Evolutionary conservation across 2,329 filamentous ascomycete genomes (phyloP), one percentile per base, ranked within the genome.

Genomic region (Bisporella sp.): DNA sequence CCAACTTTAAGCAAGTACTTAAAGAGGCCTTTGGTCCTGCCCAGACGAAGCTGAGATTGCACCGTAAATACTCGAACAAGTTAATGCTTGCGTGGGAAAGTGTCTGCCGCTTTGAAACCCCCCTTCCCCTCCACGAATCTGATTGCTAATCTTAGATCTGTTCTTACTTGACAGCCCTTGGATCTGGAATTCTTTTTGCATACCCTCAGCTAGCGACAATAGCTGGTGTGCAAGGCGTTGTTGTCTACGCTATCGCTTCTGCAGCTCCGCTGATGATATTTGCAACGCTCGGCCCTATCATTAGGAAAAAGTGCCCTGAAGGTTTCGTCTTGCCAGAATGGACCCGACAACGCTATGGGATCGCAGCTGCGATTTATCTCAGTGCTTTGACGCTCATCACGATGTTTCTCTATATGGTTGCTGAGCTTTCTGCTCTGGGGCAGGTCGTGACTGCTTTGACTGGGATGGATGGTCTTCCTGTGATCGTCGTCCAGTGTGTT

Each of bases 61-160:
- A 93, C 88, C 87, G 88, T 91, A 76, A 86, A 73, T 84, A 92
- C 87, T 92, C 87, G 88, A 93, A 88, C 88, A 93, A 93, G 88
- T 88, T 92, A 93, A 92, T 90, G 85, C 88, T 93, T 93, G 88
- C 88, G 88, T 92, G 88, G 84, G 88, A 87, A 92, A 91, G 78
- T 88, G 92, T 87, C 86, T 91, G 87, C 87, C 87, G 87, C 87
- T 89, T 81, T 53, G 73, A 70, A 72, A 4, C 67, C 65, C 60
- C 62, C 66, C 63, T 60, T 58, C 61, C 54, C 55, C 54, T 51
- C 47, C 47, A 57, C 43, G 55, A 59, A 59, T 55, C 59, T 59
- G 49, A 57, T 55, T 65, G 69, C 74, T 78, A 69, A 79, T 68
- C 65, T 62, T 60, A 65, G 45, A 49, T 49, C 21, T 57, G 41